phyloP scores from a whole-genome alignment of 371 early-diverging fungal species.

The Mortierella polycephala region DNA sequence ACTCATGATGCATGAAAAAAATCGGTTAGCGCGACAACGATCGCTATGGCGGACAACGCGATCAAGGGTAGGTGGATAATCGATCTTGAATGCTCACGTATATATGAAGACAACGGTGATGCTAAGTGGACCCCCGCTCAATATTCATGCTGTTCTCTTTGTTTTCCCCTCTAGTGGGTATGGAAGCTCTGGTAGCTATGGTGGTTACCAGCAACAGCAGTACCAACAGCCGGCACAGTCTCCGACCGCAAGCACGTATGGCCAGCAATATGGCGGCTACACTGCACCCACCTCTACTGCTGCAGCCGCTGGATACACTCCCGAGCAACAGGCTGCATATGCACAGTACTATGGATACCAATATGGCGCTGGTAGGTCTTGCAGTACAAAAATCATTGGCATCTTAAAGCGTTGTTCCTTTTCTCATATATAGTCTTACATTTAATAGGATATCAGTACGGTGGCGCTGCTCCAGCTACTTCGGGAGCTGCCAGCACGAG shows the following conservation, averaged over 20 bases:
- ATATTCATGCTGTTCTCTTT: background rate
- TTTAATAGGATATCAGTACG: conserved; percentile 65
- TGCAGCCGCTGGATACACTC: conserved; percentile 30
- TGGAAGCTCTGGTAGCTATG: conserved; percentile 54
- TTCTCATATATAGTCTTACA: conserved; percentile 42
- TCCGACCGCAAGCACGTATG: conserved; percentile 38
- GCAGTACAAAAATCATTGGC: background rate
- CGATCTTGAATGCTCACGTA: background rate
- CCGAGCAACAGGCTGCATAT: conserved; percentile 53
- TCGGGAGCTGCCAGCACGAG: conserved; percentile 14
- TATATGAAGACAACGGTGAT: background rate
- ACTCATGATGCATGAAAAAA: conserved; percentile 16
- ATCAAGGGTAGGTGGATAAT: conserved; percentile 34
- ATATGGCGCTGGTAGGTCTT: conserved; percentile 27
- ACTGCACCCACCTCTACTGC: conserved; percentile 26
- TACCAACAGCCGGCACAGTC: conserved; percentile 30
- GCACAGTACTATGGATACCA: conserved; percentile 52
- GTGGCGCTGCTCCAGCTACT: conserved; percentile 15
- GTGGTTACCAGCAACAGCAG: conserved; percentile 49
- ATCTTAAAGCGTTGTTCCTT: too few relatives aligned
- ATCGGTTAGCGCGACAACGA: conserved; percentile 49
- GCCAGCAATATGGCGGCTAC: conserved; percentile 50
- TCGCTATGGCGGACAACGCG: conserved; percentile 46
- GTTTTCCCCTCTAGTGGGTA: conserved; percentile 21
- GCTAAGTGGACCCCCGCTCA: background rate